Evolutionary conservation across 495 filamentous ascomycete genomes (phyloP).

Genomic region (Neurospora sp.): DNA sequence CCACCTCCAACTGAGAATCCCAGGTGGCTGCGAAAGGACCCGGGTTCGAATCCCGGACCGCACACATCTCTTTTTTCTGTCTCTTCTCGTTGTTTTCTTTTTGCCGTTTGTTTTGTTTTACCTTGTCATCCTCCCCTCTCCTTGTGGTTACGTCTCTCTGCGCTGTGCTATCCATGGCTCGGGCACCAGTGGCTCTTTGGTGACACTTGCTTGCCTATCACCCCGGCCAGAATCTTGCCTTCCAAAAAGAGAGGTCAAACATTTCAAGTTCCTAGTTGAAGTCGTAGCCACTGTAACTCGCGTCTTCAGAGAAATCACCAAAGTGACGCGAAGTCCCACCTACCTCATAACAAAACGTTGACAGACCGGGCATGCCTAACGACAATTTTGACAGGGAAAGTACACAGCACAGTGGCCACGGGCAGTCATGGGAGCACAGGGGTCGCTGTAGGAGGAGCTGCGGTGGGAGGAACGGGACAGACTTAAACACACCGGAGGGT

Average conservation of each 20-base stretch:
- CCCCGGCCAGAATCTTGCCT: background rate
- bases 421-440: too few species aligned
- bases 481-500: too few species aligned
- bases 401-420: too few species aligned
- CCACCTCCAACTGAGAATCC: too few species aligned
- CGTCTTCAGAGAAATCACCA: background rate
- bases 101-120: background rate
- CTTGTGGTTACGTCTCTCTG: background rate
- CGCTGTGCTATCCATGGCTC: background rate
- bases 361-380: background rate
- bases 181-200: background rate
- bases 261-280: background rate
- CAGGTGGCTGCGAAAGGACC: background rate
- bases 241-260: background rate
- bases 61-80: background rate
- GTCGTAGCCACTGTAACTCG: background rate
- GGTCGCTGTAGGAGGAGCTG: too few species aligned
- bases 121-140: background rate
- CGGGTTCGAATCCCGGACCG: background rate
- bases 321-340: background rate
- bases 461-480: too few species aligned
- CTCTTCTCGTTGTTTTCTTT: background rate
- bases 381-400: too few species aligned
- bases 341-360: background rate
- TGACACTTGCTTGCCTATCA: background rate